Base-by-base conservation (phyloP, 345 rosid species). In the Hypericum androsaemum region DNA sequence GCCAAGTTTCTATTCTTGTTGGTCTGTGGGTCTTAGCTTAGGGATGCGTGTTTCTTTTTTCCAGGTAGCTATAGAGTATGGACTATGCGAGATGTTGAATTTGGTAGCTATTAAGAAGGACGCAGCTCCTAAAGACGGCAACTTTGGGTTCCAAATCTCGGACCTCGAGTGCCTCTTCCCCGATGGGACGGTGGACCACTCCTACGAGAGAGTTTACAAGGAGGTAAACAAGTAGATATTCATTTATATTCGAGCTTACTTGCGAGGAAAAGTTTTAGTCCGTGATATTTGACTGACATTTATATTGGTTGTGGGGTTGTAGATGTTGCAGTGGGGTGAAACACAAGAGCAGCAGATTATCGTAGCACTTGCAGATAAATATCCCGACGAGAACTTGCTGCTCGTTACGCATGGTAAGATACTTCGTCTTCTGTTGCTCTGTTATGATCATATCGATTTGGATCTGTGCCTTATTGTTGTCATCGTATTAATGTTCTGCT, bases 311-410 rank as follows among this genome's bases (percentile, higher is more conserved):
- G 38, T 15, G 15, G 15, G 46, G 50, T 37, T 54, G 10, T 67
- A 88, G 96, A 28, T 83, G 67, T 96, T 96, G 0, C 46, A 52
- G 47, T 84, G 95, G 96, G 89, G 68, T 43, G 98, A 92, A 61
- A 46, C 78, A 0, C 62, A 61, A 28, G 42, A 1, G 32, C 69
- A 66, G 40, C 64, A 73, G n/a, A 66, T 71, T 16, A 64, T 92
- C 5, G 74, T 68, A 57, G 71, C 79, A 3, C 89, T 88, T 9
- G 86, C 89, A 0, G 79, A 84, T 75, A 80, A 66, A 69, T 81
- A 83, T 76, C 95, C 96, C 40, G 47, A 64, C 32, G 88, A 92
- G 54, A 88, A 88, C 60, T 60, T 92, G 78, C 76, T 85, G 53
- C 71, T 92, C 28, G 80, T 92, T 59, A 78, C 98, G 2, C 98